phyloP scores from a whole-genome alignment of 148 eudicot genomes.

The Fallopia convolvulus region DNA sequence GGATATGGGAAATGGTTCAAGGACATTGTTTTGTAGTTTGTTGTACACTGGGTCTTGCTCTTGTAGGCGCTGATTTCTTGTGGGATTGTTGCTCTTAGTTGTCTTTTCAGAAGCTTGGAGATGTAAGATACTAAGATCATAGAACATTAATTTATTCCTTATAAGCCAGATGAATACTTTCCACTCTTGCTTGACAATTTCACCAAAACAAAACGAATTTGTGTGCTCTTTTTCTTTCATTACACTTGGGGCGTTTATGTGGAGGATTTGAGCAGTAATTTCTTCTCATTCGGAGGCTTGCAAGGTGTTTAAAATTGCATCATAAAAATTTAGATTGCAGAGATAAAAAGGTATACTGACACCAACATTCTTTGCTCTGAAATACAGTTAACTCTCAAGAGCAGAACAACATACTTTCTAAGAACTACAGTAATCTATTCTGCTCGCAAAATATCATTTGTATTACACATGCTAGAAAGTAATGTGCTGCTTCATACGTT shows the following conservation, averaged over 20 bases:
- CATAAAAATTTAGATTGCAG: too few relatives aligned
- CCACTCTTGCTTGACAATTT: too few relatives aligned
- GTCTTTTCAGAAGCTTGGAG: background rate
- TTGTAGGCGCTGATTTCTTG: background rate
- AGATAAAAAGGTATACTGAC: too few relatives aligned
- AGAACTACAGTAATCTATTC: background rate
- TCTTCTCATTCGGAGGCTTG: too few relatives aligned
- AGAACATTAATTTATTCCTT: conserved; percentile 1
- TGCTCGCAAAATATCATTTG: background rate
- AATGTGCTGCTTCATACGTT: background rate
- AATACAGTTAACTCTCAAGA: too few relatives aligned
- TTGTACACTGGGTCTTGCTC: background rate
- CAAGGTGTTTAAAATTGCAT: too few relatives aligned
- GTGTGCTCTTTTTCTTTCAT: too few relatives aligned
- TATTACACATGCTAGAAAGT: background rate
- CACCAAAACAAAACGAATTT: too few relatives aligned
- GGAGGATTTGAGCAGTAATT: too few relatives aligned
- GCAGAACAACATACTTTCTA: too few relatives aligned
- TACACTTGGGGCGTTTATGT: too few relatives aligned
- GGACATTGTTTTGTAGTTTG: background rate
- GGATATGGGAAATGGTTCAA: background rate
- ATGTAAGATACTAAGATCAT: conserved; percentile 1
- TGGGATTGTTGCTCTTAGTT: background rate
- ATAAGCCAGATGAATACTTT: background rate
- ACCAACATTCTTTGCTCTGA: too few relatives aligned